Conservation (phyloP, 83 land plant species). For the Diphasiastrum complanatum region DNA sequence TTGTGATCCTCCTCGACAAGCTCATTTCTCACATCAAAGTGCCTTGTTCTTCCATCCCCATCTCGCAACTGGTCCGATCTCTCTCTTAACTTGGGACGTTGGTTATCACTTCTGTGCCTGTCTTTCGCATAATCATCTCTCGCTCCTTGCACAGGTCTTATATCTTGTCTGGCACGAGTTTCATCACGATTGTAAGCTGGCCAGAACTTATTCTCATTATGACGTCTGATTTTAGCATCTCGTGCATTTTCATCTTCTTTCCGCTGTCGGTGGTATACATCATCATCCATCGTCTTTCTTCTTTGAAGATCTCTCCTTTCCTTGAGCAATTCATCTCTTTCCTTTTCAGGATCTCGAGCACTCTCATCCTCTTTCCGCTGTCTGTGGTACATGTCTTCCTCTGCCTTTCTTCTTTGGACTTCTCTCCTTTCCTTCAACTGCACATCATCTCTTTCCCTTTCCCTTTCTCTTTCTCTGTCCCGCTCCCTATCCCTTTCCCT, state of each 20-base stretch:
- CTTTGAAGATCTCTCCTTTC: constrained; percentile 44
- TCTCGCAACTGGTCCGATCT: constrained; percentile 17
- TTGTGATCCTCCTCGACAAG: constrained; percentile 32
- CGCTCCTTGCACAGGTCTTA: constrained; percentile 25
- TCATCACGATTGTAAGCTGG: no score
- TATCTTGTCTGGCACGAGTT: constrained; percentile 31
- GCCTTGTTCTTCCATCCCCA: constrained; percentile 22
- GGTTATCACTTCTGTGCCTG: constrained; percentile 30
- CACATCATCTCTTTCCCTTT: constrained; percentile 6
- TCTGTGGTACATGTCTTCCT: constrained; percentile 17
- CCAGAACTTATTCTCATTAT: no score
- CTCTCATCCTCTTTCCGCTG: constrained; percentile 32
- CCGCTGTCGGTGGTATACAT: no score
- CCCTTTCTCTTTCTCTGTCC: no score
- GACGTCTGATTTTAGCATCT: not conserved
- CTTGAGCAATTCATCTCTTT: constrained; percentile 40
- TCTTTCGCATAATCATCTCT: constrained; percentile 30
- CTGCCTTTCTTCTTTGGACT: constrained; percentile 7
- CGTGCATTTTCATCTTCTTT: constrained; percentile 41
- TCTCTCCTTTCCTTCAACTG: constrained; percentile 8
- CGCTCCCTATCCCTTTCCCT: no score
- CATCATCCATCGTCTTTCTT: constrained; percentile 31
- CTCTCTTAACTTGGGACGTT: constrained; percentile 23
- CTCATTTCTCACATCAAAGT: constrained; percentile 8
- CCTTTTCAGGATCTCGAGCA: constrained; percentile 41